Conservation (phyloP, 768 basidiomycete genomes). For the Boletus barrowsii region DNA sequence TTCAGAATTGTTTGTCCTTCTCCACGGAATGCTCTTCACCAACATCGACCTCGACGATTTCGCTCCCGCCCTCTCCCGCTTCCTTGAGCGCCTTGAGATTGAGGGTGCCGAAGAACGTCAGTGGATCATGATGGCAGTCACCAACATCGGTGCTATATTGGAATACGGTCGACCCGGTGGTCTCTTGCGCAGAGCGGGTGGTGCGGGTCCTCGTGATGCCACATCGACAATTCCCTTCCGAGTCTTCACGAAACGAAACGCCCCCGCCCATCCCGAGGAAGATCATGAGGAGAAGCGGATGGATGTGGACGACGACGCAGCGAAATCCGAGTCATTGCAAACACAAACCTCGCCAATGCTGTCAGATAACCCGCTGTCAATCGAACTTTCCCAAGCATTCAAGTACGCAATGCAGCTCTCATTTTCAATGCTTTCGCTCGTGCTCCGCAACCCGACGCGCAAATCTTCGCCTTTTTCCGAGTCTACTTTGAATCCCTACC, state of each 20-base stretch:
- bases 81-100: constrained; percentile 82
- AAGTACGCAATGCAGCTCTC: constrained; percentile 75
- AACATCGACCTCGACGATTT: constrained; percentile 94
- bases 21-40: constrained; percentile 98
- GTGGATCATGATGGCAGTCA: constrained; percentile 95
- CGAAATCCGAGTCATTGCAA: constrained; percentile 18
- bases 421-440: constrained; percentile 71
- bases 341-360: constrained; percentile 27
- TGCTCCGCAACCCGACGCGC: constrained; percentile 61
- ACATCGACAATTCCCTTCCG: constrained; percentile 39
- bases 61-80: constrained; percentile 70
- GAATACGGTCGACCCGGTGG: constrained; percentile 84
- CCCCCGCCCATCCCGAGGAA: constrained; percentile 27
- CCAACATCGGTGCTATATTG: constrained; percentile 77
- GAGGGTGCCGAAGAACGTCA: constrained; percentile 80
- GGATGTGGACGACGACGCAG: constrained; percentile 58
- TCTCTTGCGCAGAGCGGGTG: constrained; percentile 62
- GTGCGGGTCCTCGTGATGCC: constrained; percentile 38
- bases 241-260: constrained; percentile 49
- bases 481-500: constrained; percentile 76
- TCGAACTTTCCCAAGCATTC: constrained; percentile 63
- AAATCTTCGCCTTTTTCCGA: constrained; percentile 55
- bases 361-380: constrained; percentile 31
- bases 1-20: constrained; percentile 80
- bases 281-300: constrained; percentile 52